A percentile compares a stretch with the other conserved stretches of the same genome.
Conservation (phyloP, 2,329 filamentous ascomycete species). For the Fusarium avenaceum region DNA sequence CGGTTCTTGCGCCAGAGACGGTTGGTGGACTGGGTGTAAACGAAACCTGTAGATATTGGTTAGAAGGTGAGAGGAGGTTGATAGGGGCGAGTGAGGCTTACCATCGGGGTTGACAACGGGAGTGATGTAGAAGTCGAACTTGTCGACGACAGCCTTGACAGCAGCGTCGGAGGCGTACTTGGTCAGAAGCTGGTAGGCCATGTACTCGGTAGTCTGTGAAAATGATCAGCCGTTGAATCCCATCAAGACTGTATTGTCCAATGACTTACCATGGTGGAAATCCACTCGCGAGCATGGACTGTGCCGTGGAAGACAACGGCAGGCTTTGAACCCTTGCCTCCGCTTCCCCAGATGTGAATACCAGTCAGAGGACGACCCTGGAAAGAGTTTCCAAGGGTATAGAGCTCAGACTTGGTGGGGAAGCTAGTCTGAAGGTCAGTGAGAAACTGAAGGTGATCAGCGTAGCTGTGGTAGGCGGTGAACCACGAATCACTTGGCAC, state of each 20-base stretch:
- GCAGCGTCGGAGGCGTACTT: slow-evolving; percentile 33
- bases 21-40: slow-evolving; percentile 68
- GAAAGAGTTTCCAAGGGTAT: slow-evolving; percentile 30
- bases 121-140: slow-evolving; percentile 76
- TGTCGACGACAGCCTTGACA: slow-evolving; percentile 63
- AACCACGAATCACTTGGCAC: slow-evolving; percentile 37
- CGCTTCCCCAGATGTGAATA: slow-evolving; percentile 40
- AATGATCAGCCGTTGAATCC: background rate
- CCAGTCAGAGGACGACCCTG: slow-evolving; percentile 32
- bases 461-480: slow-evolving; percentile 37
- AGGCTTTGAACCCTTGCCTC: slow-evolving; percentile 40
- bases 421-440: slow-evolving; percentile 33
- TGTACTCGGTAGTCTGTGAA: slow-evolving; percentile 28
- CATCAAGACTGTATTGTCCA: background rate
- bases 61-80: slow-evolving; percentile 6
- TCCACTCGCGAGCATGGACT: slow-evolving; percentile 40
- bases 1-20: slow-evolving; percentile 75
- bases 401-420: slow-evolving; percentile 29
- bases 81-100: slow-evolving; percentile 40
- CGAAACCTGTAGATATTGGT: background rate
- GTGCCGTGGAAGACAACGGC: slow-evolving; percentile 37
- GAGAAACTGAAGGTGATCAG: slow-evolving; percentile 32
- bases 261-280: slow-evolving; percentile 25
- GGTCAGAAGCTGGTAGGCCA: slow-evolving; percentile 38
- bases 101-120: slow-evolving; percentile 73